Evolutionary conservation across 805 yeast species (phyloP).

Genomic region (Ogataea glucozyma): DNA sequence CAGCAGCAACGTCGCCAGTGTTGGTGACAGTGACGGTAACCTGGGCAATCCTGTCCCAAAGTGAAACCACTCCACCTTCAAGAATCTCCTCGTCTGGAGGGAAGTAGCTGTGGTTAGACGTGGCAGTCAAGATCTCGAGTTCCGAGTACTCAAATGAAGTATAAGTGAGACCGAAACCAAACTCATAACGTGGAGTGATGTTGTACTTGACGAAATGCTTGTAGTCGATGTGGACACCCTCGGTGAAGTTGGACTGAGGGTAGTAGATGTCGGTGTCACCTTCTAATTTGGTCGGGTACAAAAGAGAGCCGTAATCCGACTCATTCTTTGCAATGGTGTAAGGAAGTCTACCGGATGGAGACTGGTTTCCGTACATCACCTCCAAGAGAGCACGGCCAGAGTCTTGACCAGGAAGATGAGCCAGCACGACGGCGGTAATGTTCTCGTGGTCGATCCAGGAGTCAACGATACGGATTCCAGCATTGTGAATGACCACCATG

Average conservation of each 20-base stretch:
- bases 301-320: conserved; percentile 42
- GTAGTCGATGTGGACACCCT: conserved; percentile 55
- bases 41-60: conserved; percentile 44
- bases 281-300: conserved; percentile 32
- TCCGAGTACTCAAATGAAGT: conserved; percentile 42
- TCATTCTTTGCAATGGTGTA: conserved; percentile 59
- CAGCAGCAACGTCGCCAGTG: conserved; percentile 41
- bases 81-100: conserved; percentile 8
- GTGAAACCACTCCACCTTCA: conserved; percentile 43
- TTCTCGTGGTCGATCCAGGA: conserved; percentile 55
- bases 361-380: conserved; percentile 56
- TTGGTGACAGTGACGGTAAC: conserved; percentile 41
- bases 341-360: conserved; percentile 65
- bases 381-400: conserved; percentile 60
- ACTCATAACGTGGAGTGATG: conserved; percentile 58
- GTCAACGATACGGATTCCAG: conserved; percentile 63
- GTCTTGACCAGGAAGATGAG: conserved; percentile 38
- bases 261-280: conserved; percentile 32
- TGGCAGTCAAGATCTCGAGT: conserved; percentile 9
- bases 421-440: conserved; percentile 55
- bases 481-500: conserved; percentile 58
- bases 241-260: conserved; percentile 48
- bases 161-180: conserved; percentile 63
- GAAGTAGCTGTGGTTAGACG: conserved; percentile 5
- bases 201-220: conserved; percentile 56